Evolutionary conservation across 192 early-diverging fungal species (phyloP), one percentile per base, ranked within the genome.

Genomic region (Dimargaris cristalligena): DNA sequence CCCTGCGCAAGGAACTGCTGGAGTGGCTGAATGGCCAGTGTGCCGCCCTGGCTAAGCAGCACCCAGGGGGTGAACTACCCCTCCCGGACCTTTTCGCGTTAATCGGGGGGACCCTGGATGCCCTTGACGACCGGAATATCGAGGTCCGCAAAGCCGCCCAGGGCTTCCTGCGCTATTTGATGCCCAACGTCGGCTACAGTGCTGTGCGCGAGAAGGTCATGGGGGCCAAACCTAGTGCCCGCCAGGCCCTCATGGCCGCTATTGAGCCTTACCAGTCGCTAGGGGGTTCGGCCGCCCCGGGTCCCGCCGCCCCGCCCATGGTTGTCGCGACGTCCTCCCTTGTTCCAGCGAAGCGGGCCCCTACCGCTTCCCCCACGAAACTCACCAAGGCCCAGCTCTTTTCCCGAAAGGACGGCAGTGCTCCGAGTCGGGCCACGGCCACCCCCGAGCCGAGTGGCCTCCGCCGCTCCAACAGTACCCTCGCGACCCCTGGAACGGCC

Each of bases 61-160:
- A n/a, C n/a, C 71, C 44, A 60, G 60, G 62, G 22, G 72, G 67
- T 32, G 62, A 60, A 0, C 49, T 38, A 1, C 49, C 71, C 11
- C 64, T 82, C 11, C 77, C 81, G 0, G 90, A 93, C 56, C 63
- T 88, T 18, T 63, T 71, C 23, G 54, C 69, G 2, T 67, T 94
- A 9, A 70, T 92, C 4, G 71, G 77, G 50, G 79, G 87, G 11
- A 70, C 88, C 26, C 70, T 99, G 18, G 69, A 80, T 3, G 92
- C 88, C 62, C 60, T 95, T 49, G 89, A 92, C 65, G 96, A 99
- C 64, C 82, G 85, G 32, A 90, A 84, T 56, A 72, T 74, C 1
- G 92, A 94, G 18, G 92, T 96, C 18, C 85, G 96, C 44, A 94
- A 94, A 62, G 74, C 78, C 13, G 90, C 91, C 0, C 83, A 87